Percentiles rank a stretch among this genome's conserved stretches.
Conservation (phyloP, 73 alveolate genomes). For the Blepharisma stoltei region DNA sequence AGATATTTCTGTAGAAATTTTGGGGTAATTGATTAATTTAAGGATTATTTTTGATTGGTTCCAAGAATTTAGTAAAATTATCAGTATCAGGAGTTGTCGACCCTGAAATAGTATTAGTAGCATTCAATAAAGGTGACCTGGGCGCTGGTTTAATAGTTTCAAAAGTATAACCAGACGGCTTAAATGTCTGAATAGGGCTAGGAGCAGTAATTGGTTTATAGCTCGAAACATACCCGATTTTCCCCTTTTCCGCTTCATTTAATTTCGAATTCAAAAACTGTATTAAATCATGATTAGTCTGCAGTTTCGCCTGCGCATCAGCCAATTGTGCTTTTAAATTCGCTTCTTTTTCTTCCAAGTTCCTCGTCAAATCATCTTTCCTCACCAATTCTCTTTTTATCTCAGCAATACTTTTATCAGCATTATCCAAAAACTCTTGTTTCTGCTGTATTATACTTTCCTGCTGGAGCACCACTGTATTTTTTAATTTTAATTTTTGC, state of each 20-base stretch:
- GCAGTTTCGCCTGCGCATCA: slow-evolving; percentile 30
- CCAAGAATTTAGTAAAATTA: too few relatives aligned
- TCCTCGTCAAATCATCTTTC: slow-evolving; percentile 33
- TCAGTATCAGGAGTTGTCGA: too few relatives aligned
- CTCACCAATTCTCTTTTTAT: slow-evolving; percentile 39
- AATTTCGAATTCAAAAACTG: slow-evolving; percentile 30
- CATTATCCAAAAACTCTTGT: slow-evolving; percentile 36
- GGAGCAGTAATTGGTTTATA: slow-evolving; percentile 16
- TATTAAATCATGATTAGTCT: slow-evolving; percentile 31
- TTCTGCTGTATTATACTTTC: slow-evolving; percentile 38
- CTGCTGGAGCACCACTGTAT: slow-evolving; percentile 41
- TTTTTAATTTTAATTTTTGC: slow-evolving; percentile 31
- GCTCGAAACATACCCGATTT: not conserved
- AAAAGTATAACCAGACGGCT: not conserved
- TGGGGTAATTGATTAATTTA: too few relatives aligned
- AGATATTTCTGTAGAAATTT: too few relatives aligned
- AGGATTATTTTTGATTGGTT: too few relatives aligned
- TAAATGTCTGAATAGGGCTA: not conserved
- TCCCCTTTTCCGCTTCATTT: slow-evolving; percentile 29
- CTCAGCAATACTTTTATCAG: slow-evolving; percentile 23
- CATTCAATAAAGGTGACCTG: too few relatives aligned
- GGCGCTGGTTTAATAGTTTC: too few relatives aligned
- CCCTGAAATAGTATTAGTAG: too few relatives aligned
- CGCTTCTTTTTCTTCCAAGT: not conserved
- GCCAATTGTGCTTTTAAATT: slow-evolving; percentile 36